These are phyloP conservation scores for Botryotinia convoluta DNA, from an alignment of 2,329 filamentous ascomycete species.

Conservation along the genomic window DNA sequence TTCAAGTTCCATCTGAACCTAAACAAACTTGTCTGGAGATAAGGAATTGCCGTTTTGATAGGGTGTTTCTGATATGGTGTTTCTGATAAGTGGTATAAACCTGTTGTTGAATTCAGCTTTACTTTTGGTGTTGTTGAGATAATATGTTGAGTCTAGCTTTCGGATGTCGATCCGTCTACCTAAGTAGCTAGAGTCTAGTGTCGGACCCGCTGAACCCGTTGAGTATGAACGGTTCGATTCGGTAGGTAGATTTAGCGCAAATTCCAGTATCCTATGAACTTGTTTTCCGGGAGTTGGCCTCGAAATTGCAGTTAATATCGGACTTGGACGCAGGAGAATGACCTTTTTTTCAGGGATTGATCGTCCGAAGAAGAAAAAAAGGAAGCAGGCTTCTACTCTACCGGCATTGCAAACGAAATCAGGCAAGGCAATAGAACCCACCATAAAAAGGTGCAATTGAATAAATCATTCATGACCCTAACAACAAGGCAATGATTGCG, in stretches of 20 bases:
- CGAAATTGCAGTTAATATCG: not conserved
- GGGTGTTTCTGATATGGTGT: not conserved
- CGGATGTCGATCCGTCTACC: not conserved
- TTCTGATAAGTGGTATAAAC: not conserved
- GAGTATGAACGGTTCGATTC: not conserved
- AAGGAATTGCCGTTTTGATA: not conserved
- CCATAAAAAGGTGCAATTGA: not conserved
- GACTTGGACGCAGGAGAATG: not conserved
- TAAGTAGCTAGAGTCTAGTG: not conserved
- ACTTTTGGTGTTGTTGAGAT: not conserved
- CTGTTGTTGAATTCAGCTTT: not conserved
- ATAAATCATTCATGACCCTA: not conserved
- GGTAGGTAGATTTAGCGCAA: not conserved
- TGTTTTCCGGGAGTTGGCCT: not conserved
- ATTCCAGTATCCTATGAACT: not conserved
- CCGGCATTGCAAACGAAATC: not conserved
- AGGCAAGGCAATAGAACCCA: not conserved
- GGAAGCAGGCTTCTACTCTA: not conserved
- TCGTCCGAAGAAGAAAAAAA: not conserved
- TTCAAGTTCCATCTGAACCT: not conserved
- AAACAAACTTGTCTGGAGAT: not conserved
- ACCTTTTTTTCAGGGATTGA: not conserved
- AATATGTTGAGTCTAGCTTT: not conserved
- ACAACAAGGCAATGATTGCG: not conserved
- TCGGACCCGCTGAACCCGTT: not conserved